Evolutionary conservation across 2,329 filamentous ascomycete species (phyloP), one percentile per base, ranked within the genome.

Genomic region (Coniella vitis): DNA sequence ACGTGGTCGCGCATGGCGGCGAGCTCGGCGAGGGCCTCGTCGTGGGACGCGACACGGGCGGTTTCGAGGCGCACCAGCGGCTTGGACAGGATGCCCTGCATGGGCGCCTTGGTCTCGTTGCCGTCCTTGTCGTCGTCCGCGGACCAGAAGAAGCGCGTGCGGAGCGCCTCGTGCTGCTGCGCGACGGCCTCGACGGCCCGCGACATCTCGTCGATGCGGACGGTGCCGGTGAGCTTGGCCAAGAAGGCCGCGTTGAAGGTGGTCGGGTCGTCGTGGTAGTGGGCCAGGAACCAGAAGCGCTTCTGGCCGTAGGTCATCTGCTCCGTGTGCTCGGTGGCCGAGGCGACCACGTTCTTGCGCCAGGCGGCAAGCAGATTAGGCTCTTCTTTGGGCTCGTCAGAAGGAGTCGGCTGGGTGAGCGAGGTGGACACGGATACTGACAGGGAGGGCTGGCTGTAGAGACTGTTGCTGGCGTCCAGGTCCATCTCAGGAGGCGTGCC

Each of bases 231-330:
- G 3, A 37, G 4, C 13, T 16, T 8, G 13, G 7, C 7, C 4
- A 8, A 5, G n/a, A 16, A 16, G 13, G 35, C n/a, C 3, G n/a
- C 14, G n/a, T 75, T 75, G 47, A 65, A 68, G 1, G 65, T 62
- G 0, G 63, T 67, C 16, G 57, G 56, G 45, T 74, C 63, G 4
- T 68, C 52, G 8, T 70, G 17, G 4, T 58, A 61, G 9, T 54
- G 53, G 7, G 51, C 51, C 2, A 68, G 50, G 47, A 69, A 66
- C 66, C 67, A 73, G 48, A 71, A 69, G 2, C 68, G 58, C 1
- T 63, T 61, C 53, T 72, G 69, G 7, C 55, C 62, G 20, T 64
- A 62, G 3, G 69, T 68, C 56, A 72, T 65, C 4, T n/a, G 35
- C 17, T 13, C 32, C 32, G 12, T 16, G 12, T 35, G 12, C 4